Evolutionary conservation across 1,284 basidiomycete species (phyloP), one percentile per base, ranked within the genome.

Genomic region (Neotropicomus parvogracilis): DNA sequence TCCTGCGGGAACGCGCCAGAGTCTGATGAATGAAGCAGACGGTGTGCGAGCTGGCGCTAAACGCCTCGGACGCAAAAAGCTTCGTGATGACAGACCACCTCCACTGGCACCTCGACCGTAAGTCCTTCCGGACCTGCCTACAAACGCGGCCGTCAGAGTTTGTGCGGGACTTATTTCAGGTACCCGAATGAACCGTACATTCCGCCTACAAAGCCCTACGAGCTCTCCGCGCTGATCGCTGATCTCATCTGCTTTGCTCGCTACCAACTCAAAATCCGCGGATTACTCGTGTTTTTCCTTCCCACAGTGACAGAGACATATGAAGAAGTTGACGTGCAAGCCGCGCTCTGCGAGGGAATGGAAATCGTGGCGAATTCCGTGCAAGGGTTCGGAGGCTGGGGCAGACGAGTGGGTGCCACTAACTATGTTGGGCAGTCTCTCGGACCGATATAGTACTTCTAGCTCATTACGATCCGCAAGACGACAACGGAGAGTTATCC

Each of bases 31-130:
- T 31, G 17, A 27, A 24, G 52, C 28, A 85, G 95, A 99, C 66
- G 97, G 95, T 10, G 92, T 99, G 0, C 78, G 97, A 26, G 95
- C 97, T 14, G 97, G 97, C 1, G 97, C 97, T 3, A 99, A 99
- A 68, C 78, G 95, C 29, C 74, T 97, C 1, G 97, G 97, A 1
- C 77, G 92, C 21, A 87, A 83, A 57, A 75, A 74, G 48, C 67
- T 70, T 50, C 69, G 80, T 11, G 70, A 68, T n/a, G 69, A 72
- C 35, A 64, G 60, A 36, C 68, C 74, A 47, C 61, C 68, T 34
- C 71, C 68, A 39, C 58, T 66, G 39, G 55, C 59, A 26, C 69
- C 73, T 16, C 70, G 68, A 53, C 64, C 65, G 79, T 79, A 54
- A 58, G 75, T 64, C 39, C 34, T 24, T 29, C 27, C 34, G 11